Evolutionary conservation across 73 alveolate genomes (phyloP).

Genomic region (Paramecium caudatum): DNA sequence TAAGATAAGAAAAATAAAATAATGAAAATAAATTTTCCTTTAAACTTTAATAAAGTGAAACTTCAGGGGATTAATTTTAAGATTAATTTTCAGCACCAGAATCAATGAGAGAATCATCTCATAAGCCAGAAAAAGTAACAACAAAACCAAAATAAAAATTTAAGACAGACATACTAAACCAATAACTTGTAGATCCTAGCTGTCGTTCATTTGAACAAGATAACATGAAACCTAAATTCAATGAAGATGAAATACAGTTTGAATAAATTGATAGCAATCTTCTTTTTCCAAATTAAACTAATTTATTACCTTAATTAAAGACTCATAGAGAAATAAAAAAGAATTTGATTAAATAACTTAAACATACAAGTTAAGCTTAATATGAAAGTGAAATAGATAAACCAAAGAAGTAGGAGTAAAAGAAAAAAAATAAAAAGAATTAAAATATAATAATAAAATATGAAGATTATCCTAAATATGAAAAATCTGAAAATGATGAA

Average conservation of each 20-base stretch:
- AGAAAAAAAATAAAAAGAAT: not conserved
- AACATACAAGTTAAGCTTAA: not conserved
- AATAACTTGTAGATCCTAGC: not conserved
- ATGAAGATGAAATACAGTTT: not conserved
- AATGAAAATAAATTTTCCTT: no score
- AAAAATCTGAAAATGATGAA: not conserved
- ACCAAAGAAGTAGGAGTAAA: not conserved
- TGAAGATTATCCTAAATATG: slow-evolving; percentile 45
- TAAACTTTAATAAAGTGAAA: no score
- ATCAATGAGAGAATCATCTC: no score
- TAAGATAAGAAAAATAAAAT: no score
- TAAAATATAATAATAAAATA: not conserved
- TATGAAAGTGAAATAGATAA: slow-evolving; percentile 5
- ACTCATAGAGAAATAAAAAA: not conserved
- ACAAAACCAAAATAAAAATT: not conserved
- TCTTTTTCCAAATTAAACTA: not conserved
- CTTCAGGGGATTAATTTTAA: no score
- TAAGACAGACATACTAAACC: not conserved
- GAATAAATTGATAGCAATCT: not conserved
- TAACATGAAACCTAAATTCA: not conserved
- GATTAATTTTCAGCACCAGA: no score
- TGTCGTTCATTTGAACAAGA: not conserved
- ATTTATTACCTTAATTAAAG: not conserved
- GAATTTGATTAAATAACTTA: slow-evolving; percentile 6
- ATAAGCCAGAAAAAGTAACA: no score